Base-by-base conservation (phyloP, 768 basidiomycete species). In the Candolleomyces eurysporus region DNA sequence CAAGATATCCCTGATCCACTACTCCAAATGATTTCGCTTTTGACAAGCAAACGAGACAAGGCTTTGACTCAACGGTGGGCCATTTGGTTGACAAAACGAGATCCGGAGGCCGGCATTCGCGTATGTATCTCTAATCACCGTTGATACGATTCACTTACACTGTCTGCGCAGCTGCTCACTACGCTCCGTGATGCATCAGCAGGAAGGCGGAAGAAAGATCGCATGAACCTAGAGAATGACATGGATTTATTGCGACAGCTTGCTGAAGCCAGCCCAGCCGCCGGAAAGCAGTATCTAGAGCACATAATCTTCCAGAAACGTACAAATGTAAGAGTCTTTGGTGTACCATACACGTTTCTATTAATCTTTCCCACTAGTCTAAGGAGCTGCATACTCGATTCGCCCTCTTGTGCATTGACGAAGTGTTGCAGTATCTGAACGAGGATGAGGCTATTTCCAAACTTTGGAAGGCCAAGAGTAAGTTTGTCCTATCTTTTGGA, bases 391-490 rank as follows among this genome's bases (percentile, higher is more conserved):
- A 96, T 63, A 82, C 80, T 30, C 82, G 86, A 60, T 76, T 95
- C n/a, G 87, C 86, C 6, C 63, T 73, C 46, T 70, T 78, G 3
- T 89, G 79, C 63, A 68, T 91, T 2, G 78, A 84, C 13, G 81
- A 86, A 61, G 72, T 94, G 17, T 68, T 84, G 3, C 63, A 73
- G 48, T 78, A 77, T 63, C 72, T 87, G 45, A 63, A 76, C 50
- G 76, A 87, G 46, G 83, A 87, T 31, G 83, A 85, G n/a, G 58
- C 72, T 5, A 77, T 83, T 21, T 78, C 78, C 10, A 88, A 81
- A 68, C 76, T 91, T 16, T 91, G 90, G 90, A 80, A 82, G 52
- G 88, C 89, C 4, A 91, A 91, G 79, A 81, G 89, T 86, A 51
- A 32, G 66, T 32, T 39, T 40, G n/a, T 54, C 19, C 5, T 56